Percentiles rank a stretch among this genome's conserved stretches.
Evolutionary conservation across 2,329 filamentous ascomycete species (phyloP).

Genomic region (Aspergillus terreus): DNA sequence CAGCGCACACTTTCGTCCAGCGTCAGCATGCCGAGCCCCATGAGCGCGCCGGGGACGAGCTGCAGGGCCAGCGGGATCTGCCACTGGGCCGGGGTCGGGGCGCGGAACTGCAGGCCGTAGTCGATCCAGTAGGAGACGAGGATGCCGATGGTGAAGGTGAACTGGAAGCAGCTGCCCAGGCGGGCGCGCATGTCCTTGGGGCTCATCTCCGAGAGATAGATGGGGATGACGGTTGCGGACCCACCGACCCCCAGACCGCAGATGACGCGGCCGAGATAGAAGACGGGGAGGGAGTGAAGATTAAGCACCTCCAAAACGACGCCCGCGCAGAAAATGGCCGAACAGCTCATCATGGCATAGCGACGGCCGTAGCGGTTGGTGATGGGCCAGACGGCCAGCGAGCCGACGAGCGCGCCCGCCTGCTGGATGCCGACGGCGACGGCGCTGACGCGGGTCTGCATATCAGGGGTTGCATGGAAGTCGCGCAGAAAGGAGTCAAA

Average conservation of each 20-base stretch:
- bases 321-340: constrained; percentile 45
- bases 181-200: constrained; percentile 47
- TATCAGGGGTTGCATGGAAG: constrained; percentile 37
- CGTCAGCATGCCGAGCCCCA: constrained; percentile 48
- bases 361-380: constrained; percentile 46
- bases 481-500: constrained; percentile 43
- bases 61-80: constrained; percentile 55
- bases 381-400: constrained; percentile 48
- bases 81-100: constrained; percentile 45
- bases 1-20: constrained; percentile 50
- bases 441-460: constrained; percentile 44
- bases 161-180: constrained; percentile 51
- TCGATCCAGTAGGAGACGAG: constrained; percentile 54
- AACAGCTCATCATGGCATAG: constrained; percentile 44
- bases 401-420: constrained; percentile 51
- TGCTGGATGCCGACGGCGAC: constrained; percentile 52
- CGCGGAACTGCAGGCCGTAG: constrained; percentile 38
- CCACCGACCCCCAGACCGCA: constrained; percentile 49
- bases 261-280: constrained; percentile 48
- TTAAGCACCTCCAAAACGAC: constrained; percentile 48
- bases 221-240: constrained; percentile 42
- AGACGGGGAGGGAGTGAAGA: constrained; percentile 41
- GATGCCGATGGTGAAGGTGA: constrained; percentile 50
- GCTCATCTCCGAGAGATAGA: constrained; percentile 45
- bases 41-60: constrained; percentile 45